phyloP scores from a whole-genome alignment of 352 stramenopile genomes.

The Pelagophyceae sp. region DNA sequence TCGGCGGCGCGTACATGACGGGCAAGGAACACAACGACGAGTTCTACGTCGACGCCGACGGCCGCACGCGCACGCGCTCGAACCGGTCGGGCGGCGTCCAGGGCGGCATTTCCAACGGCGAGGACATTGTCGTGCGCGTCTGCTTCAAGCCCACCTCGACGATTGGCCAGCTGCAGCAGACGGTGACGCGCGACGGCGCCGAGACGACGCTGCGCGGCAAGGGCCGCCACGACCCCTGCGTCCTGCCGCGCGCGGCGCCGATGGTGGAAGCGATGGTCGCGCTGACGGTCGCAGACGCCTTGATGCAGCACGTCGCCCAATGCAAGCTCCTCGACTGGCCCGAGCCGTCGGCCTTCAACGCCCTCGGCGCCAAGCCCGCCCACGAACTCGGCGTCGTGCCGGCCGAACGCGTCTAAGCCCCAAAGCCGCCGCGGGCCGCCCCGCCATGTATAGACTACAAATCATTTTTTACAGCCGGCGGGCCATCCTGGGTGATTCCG shows the following conservation, averaged over 20 bases:
- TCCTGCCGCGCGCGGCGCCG: conserved; percentile 88
- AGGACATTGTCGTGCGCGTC: conserved; percentile 94
- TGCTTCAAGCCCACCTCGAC: conserved; percentile 98
- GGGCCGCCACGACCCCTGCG: conserved; percentile 94
- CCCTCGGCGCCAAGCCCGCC: not conserved
- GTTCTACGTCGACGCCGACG: conserved; percentile 77
- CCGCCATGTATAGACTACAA: no score
- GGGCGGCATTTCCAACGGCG: conserved; percentile 93
- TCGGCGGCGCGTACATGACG: conserved; percentile 85
- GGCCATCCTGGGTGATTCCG: no score
- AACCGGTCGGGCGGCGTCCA: conserved; percentile 86
- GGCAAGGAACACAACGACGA: conserved; percentile 97
- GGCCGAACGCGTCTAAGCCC: no score
- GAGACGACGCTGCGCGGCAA: conserved; percentile 90
- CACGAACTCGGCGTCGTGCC: conserved; percentile 2
- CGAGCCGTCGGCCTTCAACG: conserved; percentile 35
- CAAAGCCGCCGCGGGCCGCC: no score
- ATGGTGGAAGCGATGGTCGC: conserved; percentile 97
- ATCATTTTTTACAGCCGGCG: no score
- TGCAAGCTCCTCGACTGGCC: conserved; percentile 53
- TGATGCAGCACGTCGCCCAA: conserved; percentile 90
- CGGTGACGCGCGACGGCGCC: conserved; percentile 83
- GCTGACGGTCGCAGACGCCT: conserved; percentile 82
- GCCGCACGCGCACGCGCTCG: conserved; percentile 61
- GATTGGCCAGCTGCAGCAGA: conserved; percentile 83